Evolutionary conservation across 148 eudicot genomes (phyloP).

Genomic region (Salicornia ramosissima): DNA sequence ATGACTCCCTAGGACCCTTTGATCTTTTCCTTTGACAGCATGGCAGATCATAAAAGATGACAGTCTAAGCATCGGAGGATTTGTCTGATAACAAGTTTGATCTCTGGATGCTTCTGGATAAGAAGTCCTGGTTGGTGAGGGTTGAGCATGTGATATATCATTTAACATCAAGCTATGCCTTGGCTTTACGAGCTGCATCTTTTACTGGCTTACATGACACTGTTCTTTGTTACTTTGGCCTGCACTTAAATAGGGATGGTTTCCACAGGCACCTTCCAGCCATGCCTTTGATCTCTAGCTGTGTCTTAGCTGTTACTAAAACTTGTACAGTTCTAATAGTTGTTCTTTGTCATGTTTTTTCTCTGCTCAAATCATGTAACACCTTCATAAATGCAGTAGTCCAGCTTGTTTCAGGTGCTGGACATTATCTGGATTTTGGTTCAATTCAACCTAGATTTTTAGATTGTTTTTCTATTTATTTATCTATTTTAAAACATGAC

Average conservation of each 20-base stretch:
- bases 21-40: constrained; percentile 40
- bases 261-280: constrained; percentile 8
- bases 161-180: neutral
- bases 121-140: constrained; percentile 2
- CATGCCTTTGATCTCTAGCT: neutral
- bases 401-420: too few relatives aligned
- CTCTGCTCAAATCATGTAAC: too few relatives aligned
- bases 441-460: too few relatives aligned
- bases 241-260: neutral
- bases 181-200: neutral
- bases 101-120: constrained; percentile 8
- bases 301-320: neutral
- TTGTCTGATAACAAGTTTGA: constrained; percentile 30
- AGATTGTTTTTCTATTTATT: too few relatives aligned
- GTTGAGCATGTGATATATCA: constrained; percentile 3
- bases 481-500: too few relatives aligned
- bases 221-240: neutral
- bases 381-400: too few relatives aligned
- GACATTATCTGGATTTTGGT: too few relatives aligned
- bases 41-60: constrained; percentile 34
- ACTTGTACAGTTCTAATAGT: constrained; percentile 13
- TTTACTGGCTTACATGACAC: neutral
- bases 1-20: constrained; percentile 59
- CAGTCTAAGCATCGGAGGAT: constrained; percentile 30
- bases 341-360: constrained; percentile 19